These are phyloP conservation scores for Santalum album DNA, from an alignment of 164 flowering plant species.

Conservation along the genomic window DNA sequence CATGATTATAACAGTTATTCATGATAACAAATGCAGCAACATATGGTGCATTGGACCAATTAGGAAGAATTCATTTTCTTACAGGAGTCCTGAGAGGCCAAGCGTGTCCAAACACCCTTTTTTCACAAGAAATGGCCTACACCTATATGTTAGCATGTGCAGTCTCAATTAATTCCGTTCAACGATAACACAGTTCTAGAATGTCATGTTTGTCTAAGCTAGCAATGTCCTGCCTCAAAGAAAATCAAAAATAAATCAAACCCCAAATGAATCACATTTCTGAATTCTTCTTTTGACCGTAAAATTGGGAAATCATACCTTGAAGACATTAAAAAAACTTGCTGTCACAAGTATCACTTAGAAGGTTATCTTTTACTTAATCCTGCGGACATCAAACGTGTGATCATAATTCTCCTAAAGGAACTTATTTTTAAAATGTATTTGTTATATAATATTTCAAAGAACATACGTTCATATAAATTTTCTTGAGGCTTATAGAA, in stretches of 20 bases:
- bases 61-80: constrained; percentile 67
- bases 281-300: not conserved
- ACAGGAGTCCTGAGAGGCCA: constrained; percentile 91
- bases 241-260: not conserved
- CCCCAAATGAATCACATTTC: not conserved
- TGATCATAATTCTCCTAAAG: no score
- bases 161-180: constrained; percentile 13
- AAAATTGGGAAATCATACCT: constrained; percentile 25
- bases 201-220: constrained; percentile 70
- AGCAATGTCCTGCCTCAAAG: constrained; percentile 33
- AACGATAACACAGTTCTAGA: constrained; percentile 82
- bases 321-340: constrained; percentile 43
- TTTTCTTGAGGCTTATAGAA: constrained; percentile 30
- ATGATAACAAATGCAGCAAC: no score
- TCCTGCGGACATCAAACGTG: constrained; percentile 72
- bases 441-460: not conserved
- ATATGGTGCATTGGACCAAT: constrained; percentile 93
- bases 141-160: constrained; percentile 22
- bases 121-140: constrained; percentile 64
- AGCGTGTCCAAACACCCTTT: constrained; percentile 90
- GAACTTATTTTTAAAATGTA: not conserved
- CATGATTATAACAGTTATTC: no score
- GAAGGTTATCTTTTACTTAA: constrained; percentile 55
- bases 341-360: constrained; percentile 26
- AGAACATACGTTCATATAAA: not conserved